Evolutionary conservation across 495 filamentous ascomycete genomes (phyloP).

Genomic region (Penicillium odoratum): DNA sequence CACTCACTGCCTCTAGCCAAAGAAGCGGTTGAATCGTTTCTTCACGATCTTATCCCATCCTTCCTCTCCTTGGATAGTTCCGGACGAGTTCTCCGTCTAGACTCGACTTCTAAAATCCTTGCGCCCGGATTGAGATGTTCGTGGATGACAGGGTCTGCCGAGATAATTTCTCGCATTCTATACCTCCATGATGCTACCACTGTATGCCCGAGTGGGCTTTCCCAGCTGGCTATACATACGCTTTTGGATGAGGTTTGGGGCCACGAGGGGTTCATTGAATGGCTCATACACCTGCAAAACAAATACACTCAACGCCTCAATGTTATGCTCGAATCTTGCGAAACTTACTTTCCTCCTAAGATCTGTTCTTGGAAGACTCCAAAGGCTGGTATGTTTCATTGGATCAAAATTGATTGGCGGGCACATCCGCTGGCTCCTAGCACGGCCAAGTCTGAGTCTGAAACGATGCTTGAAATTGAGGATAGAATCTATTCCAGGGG

Average conservation of each 20-base stretch:
- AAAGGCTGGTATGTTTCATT: slow-evolving; percentile 81
- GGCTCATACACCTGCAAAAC: slow-evolving; percentile 69
- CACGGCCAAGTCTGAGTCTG: neutral
- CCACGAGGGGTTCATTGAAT: slow-evolving; percentile 73
- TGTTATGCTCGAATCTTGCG: slow-evolving; percentile 57
- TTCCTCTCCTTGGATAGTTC: slow-evolving; percentile 52
- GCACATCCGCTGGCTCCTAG: neutral
- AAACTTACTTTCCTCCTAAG: slow-evolving; percentile 63
- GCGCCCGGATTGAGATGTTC: slow-evolving; percentile 50
- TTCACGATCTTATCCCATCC: slow-evolving; percentile 41
- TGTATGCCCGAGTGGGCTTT: slow-evolving; percentile 73
- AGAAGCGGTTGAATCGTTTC: neutral
- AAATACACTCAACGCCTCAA: slow-evolving; percentile 59
- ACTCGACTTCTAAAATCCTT: slow-evolving; percentile 59
- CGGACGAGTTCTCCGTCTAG: slow-evolving; percentile 57
- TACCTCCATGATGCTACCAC: slow-evolving; percentile 67
- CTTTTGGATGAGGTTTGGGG: slow-evolving; percentile 84
- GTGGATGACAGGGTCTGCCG: slow-evolving; percentile 61
- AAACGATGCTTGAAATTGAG: neutral
- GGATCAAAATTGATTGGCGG: slow-evolving; percentile 26
- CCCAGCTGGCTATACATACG: slow-evolving; percentile 73
- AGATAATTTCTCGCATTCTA: slow-evolving; percentile 68
- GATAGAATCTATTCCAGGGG: neutral
- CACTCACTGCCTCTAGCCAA: neutral
- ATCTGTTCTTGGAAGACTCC: slow-evolving; percentile 74